These are phyloP conservation scores for Flaveria floridana DNA, from an alignment of 140 eudicot genomes.

Conservation along the genomic window DNA sequence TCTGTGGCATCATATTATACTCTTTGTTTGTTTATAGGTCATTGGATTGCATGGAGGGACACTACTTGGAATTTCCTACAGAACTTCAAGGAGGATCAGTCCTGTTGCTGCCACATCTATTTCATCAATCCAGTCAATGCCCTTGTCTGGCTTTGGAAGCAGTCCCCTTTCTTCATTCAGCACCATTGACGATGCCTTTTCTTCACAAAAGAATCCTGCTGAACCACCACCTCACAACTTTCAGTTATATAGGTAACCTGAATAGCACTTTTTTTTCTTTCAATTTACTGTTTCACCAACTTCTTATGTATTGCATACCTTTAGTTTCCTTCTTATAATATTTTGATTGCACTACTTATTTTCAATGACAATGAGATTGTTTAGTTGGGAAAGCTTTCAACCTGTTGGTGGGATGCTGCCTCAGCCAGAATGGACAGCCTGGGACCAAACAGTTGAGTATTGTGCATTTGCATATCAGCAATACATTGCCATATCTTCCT, in stretches of 20 bases:
- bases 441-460: slow-evolving; percentile 98
- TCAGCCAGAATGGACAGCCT: slow-evolving; percentile 98
- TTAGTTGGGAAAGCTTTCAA: slow-evolving; percentile 97
- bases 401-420: slow-evolving; percentile 99
- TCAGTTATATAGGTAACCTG: slow-evolving; percentile 66
- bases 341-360: slow-evolving; percentile 7
- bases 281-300: neutral
- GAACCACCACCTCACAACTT: slow-evolving; percentile 93
- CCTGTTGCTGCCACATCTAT: slow-evolving; percentile 90
- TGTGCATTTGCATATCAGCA: slow-evolving; percentile 94
- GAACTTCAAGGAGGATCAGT: slow-evolving; percentile 83
- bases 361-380: slow-evolving; percentile 23
- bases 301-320: slow-evolving; percentile 4
- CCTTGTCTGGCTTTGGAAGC: slow-evolving; percentile 80
- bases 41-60: slow-evolving; percentile 96
- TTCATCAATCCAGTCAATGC: slow-evolving; percentile 96
- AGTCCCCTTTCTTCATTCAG: slow-evolving; percentile 72
- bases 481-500: slow-evolving; percentile 84
- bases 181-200: slow-evolving; percentile 67
- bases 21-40: slow-evolving; percentile 41
- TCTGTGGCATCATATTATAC: slow-evolving; percentile 1
- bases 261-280: neutral
- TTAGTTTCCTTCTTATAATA: neutral
- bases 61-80: slow-evolving; percentile 83
- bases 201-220: slow-evolving; percentile 59